Percentiles rank a stretch among this genome's conserved stretches.
Evolutionary conservation across 352 stramenopile genomes (phyloP).

Genomic region (Sclerospora graminicola): DNA sequence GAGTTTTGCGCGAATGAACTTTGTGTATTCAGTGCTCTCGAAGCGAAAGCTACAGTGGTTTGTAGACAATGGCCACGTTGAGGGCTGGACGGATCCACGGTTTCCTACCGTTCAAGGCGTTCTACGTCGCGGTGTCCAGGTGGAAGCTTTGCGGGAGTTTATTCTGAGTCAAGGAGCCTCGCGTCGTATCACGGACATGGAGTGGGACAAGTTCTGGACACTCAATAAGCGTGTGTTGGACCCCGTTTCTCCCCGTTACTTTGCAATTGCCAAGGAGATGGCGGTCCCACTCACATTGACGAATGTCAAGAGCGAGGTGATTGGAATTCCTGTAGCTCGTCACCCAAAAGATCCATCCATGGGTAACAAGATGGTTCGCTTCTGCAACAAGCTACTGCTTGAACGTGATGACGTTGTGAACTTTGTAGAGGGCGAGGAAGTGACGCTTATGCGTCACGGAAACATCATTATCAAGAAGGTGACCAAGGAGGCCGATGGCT

Average conservation of each 20-base stretch:
- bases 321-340: conserved; percentile 50
- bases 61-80: conserved; percentile 94
- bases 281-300: conserved; percentile 85
- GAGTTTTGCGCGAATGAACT: conserved; percentile 98
- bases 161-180: conserved; percentile 96
- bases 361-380: conserved; percentile 83
- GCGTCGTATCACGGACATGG: conserved; percentile 96
- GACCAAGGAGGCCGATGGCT: conserved; percentile 38
- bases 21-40: conserved; percentile 97
- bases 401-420: conserved; percentile 92
- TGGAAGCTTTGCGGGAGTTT: conserved; percentile 93
- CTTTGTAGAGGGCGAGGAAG: conserved; percentile 93
- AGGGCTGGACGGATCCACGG: conserved; percentile 96
- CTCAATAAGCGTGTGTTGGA: conserved; percentile 99
- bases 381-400: conserved; percentile 86
- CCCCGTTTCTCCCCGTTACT: conserved; percentile 91
- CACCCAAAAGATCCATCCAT: conserved; percentile 76
- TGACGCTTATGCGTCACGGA: conserved; percentile 97
- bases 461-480: conserved; percentile 83
- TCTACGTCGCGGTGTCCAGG: conserved; percentile 92
- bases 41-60: conserved; percentile 99
- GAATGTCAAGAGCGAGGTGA: conserved; percentile 49
- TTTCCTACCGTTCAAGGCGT: conserved; percentile 98
- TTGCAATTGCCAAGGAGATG: conserved; percentile 89
- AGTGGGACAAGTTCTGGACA: conserved; percentile 99